Conservation (phyloP, 257 asterid genomes). For the Nicotiana paniculata region DNA sequence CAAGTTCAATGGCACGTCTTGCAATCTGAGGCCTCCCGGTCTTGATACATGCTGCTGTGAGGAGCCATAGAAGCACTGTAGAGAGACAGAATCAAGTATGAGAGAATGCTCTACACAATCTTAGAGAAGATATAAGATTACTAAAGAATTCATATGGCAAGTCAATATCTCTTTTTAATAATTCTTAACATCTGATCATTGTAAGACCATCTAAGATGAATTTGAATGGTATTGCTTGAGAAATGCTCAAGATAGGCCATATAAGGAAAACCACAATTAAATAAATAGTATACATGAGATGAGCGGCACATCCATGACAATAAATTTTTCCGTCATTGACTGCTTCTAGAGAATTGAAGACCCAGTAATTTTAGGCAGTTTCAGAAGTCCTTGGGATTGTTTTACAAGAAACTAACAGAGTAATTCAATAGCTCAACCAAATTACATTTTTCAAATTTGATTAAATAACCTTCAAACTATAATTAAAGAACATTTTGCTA, state of each 20-base stretch:
- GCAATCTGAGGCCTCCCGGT: constrained; percentile 62
- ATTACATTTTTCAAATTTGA: not conserved
- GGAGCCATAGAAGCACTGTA: constrained; percentile 65
- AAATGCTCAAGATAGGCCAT: not conserved
- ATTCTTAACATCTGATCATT: not conserved
- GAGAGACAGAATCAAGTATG: constrained; percentile 7
- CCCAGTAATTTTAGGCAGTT: not conserved
- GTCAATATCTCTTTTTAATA: not conserved
- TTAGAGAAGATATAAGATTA: not conserved
- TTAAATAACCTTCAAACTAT: not conserved
- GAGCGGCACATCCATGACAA: not conserved
- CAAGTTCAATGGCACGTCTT: constrained; percentile 54
- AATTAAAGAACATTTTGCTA: not conserved
- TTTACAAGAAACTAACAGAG: not conserved
- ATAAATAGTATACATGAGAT: not conserved
- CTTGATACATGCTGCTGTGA: constrained; percentile 64
- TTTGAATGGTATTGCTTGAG: not conserved
- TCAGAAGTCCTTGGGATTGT: not conserved
- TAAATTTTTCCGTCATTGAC: not conserved
- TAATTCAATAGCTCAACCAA: not conserved
- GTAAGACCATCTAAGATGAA: not conserved
- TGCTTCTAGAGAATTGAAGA: not conserved
- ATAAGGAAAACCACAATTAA: not conserved
- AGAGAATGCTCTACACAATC: not conserved
- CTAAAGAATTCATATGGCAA: not conserved